These are phyloP conservation scores for Tanacetum coccineum DNA, from an alignment of 129 eudicot genomes.

Conservation along the genomic window DNA sequence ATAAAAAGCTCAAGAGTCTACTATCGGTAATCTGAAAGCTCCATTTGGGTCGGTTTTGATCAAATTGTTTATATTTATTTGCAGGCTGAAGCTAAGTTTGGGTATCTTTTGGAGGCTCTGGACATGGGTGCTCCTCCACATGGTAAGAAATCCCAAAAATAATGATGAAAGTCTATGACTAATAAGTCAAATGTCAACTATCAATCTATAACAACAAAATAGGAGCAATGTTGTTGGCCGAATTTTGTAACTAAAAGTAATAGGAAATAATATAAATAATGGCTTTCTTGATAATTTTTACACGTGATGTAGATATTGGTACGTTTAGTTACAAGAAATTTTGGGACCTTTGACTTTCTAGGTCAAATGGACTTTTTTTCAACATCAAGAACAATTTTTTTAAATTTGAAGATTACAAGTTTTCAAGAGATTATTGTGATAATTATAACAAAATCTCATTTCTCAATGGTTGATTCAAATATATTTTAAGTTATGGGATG, in stretches of 20 bases:
- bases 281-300: too few relatives aligned
- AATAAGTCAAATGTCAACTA: too few relatives aligned
- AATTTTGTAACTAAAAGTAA: too few relatives aligned
- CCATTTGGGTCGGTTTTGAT: neutral
- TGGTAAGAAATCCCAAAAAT: constrained; percentile 36
- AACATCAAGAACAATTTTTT: neutral
- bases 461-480: neutral
- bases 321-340: too few relatives aligned
- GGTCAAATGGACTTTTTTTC: constrained; percentile 1
- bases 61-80: constrained; percentile 9
- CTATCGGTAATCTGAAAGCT: neutral
- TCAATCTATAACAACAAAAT: too few relatives aligned
- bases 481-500: neutral
- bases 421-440: neutral
- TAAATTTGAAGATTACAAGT: neutral
- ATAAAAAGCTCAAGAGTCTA: too few relatives aligned
- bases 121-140: constrained; percentile 99
- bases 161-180: too few relatives aligned
- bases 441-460: neutral
- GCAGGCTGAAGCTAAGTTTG: constrained; percentile 98
- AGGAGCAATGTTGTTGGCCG: too few relatives aligned
- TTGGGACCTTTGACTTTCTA: neutral
- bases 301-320: too few relatives aligned
- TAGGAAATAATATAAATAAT: too few relatives aligned
- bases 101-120: constrained; percentile 90